These are phyloP conservation scores for Anthracocystis panici-leucophaei DNA, from an alignment of 1,284 basidiomycete genomes.

Conservation along the genomic window DNA sequence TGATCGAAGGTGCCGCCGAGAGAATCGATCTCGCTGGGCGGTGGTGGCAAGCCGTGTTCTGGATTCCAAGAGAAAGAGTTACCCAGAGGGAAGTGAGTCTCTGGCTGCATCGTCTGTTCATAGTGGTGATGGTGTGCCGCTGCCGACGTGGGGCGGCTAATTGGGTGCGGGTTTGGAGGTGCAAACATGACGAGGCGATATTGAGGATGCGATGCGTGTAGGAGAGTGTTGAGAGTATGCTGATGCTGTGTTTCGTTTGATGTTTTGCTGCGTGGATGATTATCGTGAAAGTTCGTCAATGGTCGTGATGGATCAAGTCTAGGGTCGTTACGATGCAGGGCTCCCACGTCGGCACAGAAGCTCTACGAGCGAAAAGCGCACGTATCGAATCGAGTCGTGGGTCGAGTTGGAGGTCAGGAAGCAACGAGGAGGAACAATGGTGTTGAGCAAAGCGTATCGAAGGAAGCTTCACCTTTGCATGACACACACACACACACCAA, in stretches of 20 bases:
- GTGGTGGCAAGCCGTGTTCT: constrained; percentile 56
- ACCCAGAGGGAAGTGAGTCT: constrained; percentile 17
- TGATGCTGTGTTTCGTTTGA: not conserved
- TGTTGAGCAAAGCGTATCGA: not conserved
- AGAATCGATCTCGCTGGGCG: constrained; percentile 48
- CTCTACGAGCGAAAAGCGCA: constrained; percentile 4
- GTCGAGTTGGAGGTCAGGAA: constrained; percentile 3
- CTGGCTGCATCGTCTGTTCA: constrained; percentile 15
- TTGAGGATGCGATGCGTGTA: not conserved
- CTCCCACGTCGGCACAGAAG: not conserved
- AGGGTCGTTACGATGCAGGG: not conserved
- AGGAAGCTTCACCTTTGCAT: too few species aligned
- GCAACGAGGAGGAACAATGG: constrained; percentile 2
- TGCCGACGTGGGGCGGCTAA: constrained; percentile 44
- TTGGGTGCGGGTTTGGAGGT: constrained; percentile 32
- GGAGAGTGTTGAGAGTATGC: too few species aligned
- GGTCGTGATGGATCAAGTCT: constrained; percentile 10
- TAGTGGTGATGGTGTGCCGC: constrained; percentile 24
- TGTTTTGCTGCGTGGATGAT: not conserved
- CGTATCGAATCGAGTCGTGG: not conserved
- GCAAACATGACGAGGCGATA: constrained; percentile 42
- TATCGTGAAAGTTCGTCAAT: constrained; percentile 13
- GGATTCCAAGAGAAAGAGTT: constrained; percentile 56
- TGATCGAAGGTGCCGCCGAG: constrained; percentile 38
- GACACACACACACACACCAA: not conserved